A percentile compares a stretch with the other conserved stretches of the same genome.
Conservation (phyloP, 805 yeast species). For the Suhomyces vadensis region DNA sequence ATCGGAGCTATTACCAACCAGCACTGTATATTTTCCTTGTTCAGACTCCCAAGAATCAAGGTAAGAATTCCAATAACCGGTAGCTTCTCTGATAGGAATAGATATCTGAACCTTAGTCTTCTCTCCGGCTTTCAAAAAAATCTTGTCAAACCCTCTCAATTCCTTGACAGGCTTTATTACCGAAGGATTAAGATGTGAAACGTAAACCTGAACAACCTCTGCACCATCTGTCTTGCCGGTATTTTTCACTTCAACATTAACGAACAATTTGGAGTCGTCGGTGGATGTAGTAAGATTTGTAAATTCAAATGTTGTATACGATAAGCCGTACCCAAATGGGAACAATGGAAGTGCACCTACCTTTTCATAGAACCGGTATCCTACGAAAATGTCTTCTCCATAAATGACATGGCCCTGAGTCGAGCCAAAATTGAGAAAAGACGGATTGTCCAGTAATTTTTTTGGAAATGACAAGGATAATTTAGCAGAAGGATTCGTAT, state of each 20-base stretch:
- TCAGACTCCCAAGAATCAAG: slow-evolving; percentile 52
- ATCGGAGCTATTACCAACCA: slow-evolving; percentile 45
- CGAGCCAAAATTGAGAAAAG: slow-evolving; percentile 51
- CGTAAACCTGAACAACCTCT: slow-evolving; percentile 58
- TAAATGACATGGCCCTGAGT: slow-evolving; percentile 55
- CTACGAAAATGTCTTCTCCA: slow-evolving; percentile 68
- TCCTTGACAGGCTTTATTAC: slow-evolving; percentile 58
- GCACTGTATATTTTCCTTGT: slow-evolving; percentile 51
- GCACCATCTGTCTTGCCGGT: slow-evolving; percentile 51
- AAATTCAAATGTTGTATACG: slow-evolving; percentile 54
- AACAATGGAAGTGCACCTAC: slow-evolving; percentile 47
- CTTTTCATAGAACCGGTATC: slow-evolving; percentile 62
- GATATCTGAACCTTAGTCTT: slow-evolving; percentile 35
- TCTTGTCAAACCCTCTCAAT: slow-evolving; percentile 59
- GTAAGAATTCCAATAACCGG: slow-evolving; percentile 55
- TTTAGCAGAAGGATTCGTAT: slow-evolving; percentile 61
- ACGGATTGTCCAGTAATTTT: slow-evolving; percentile 54
- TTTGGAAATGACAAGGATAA: slow-evolving; percentile 57
- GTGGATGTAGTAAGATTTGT: slow-evolving; percentile 32
- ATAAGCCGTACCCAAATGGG: slow-evolving; percentile 65
- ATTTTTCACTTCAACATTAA: slow-evolving; percentile 49
- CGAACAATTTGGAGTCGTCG: slow-evolving; percentile 32
- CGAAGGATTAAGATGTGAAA: slow-evolving; percentile 38
- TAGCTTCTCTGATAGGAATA: slow-evolving; percentile 48
- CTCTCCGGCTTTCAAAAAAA: slow-evolving; percentile 47